These are phyloP conservation scores for Epicoccum sorghinum DNA, from an alignment of 2,329 filamentous ascomycete species.

Conservation along the genomic window DNA sequence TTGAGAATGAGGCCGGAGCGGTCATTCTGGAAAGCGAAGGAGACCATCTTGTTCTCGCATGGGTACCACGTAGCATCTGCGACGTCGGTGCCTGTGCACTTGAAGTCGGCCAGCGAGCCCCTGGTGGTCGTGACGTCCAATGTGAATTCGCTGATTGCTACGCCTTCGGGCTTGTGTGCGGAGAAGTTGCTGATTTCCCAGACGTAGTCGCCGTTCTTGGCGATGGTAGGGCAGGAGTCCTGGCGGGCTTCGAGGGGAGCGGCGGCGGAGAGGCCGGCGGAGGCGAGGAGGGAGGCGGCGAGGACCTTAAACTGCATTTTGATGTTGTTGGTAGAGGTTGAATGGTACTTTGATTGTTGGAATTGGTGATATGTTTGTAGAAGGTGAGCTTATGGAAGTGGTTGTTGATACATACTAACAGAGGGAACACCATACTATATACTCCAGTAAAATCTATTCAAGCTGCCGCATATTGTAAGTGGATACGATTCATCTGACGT, in stretches of 20 bases:
- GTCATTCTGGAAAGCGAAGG: slow-evolving; percentile 21
- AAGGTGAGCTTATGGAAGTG: background rate
- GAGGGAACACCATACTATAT: background rate
- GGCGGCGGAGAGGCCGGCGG: slow-evolving; percentile 18
- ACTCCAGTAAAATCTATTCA: no score
- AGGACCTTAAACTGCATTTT: slow-evolving; percentile 29
- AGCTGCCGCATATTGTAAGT: background rate
- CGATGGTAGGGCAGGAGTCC: slow-evolving; percentile 3
- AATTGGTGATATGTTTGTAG: background rate
- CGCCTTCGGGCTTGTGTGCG: slow-evolving; percentile 29
- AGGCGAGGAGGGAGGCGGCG: slow-evolving; percentile 22
- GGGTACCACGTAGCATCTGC: slow-evolving; percentile 19
- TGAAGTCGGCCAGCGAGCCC: slow-evolving; percentile 16
- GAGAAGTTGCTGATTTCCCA: slow-evolving; percentile 29
- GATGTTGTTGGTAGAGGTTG: slow-evolving; percentile 1
- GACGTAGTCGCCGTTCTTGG: slow-evolving; percentile 23
- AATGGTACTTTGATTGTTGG: background rate
- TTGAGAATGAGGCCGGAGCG: slow-evolving; percentile 21
- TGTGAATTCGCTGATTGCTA: slow-evolving; percentile 19
- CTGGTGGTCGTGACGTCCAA: slow-evolving; percentile 29
- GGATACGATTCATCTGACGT: background rate
- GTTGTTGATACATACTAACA: background rate
- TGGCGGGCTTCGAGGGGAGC: slow-evolving; percentile 20
- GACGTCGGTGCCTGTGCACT: slow-evolving; percentile 15
- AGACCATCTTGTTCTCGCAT: slow-evolving; percentile 22